Evolutionary conservation across 2,329 filamentous ascomycete genomes (phyloP), one percentile per base, ranked within the genome.

Genomic region (Colletotrichum paranaense): DNA sequence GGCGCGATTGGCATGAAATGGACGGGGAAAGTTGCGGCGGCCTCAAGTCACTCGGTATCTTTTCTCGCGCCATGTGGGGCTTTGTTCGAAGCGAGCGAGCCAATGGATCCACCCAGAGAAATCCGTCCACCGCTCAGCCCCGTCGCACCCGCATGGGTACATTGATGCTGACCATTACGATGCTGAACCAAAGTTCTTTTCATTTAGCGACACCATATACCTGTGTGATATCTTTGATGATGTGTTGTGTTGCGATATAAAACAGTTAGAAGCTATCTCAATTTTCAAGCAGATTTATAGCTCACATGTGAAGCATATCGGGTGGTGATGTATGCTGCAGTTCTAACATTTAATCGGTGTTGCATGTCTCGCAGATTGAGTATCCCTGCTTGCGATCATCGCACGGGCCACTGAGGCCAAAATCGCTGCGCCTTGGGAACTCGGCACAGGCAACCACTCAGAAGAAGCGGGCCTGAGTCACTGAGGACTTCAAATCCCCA

Each of bases 391-490:
- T 42, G 49, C 46, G 19, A 38, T 12, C 1, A 5, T 1, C 46
- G 71, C 71, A 73, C 71, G 71, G 71, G 49, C 71, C 71, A 73
- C 71, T 73, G 71, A 73, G 71, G 71, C 71, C 71, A 73, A 73
- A 73, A 73, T 73, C 67, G 46, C 71, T 73, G 56, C 67, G 71
- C 70, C 70, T 56, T 46, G 56, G 53, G 28, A 24, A 56, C 60
- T 64, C 66, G 59, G 66, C 46, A 58, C 69, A 68, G 69, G 49
- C 14, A 64, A 24, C 66, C 53, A 69, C 53, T 69, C 22, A 59
- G 42, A 59, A 46, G 56, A n/a, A 22, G 56, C 55, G 42, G 46
- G 70, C 56, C 49, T 52, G 46, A 52, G 70, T 73, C 60, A 73
- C 71, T 62, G 62, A 49, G 62, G 56, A 30, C 46, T 73, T 73